These are phyloP conservation scores for Aegilops longissima DNA, from an alignment of 176 grass and related monocot species.

Conservation along the genomic window DNA sequence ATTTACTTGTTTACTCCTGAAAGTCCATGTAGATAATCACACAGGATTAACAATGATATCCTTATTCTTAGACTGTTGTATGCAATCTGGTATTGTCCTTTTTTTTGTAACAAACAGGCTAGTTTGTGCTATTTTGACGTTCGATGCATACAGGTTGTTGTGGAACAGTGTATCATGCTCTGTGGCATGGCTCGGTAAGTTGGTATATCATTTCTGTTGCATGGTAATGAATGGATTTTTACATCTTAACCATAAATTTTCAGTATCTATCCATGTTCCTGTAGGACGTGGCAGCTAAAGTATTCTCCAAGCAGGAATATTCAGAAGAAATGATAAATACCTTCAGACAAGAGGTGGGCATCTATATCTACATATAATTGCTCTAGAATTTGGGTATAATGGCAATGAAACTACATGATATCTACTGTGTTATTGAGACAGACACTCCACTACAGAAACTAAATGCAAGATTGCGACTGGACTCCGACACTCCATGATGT, in stretches of 20 bases:
- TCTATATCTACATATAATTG: background rate
- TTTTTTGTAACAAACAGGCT: background rate
- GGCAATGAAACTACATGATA: background rate
- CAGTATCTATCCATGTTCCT: background rate
- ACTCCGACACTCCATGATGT: background rate
- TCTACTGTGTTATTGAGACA: background rate
- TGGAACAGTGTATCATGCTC: constrained; percentile 84
- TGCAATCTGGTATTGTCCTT: background rate
- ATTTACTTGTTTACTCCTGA: background rate
- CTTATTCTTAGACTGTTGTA: background rate
- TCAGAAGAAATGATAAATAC: constrained; percentile 77
- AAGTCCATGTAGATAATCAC: background rate
- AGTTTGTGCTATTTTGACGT: background rate
- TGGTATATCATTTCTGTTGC: constrained; percentile 41
- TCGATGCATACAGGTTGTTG: constrained; percentile 63
- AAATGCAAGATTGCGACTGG: background rate
- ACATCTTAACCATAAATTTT: background rate
- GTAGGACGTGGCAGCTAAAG: constrained; percentile 94
- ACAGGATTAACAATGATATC: background rate
- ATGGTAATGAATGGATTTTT: constrained; percentile 13
- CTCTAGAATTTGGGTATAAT: background rate
- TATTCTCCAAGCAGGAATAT: constrained; percentile 86
- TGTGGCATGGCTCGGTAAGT: constrained; percentile 77
- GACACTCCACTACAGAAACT: background rate
- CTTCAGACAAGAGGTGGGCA: constrained; percentile 88